Percentiles rank a stretch among this genome's conserved stretches.
phyloP scores from a whole-genome alignment of 192 early-diverging fungal genomes.

The Chytriomyces sp. region DNA sequence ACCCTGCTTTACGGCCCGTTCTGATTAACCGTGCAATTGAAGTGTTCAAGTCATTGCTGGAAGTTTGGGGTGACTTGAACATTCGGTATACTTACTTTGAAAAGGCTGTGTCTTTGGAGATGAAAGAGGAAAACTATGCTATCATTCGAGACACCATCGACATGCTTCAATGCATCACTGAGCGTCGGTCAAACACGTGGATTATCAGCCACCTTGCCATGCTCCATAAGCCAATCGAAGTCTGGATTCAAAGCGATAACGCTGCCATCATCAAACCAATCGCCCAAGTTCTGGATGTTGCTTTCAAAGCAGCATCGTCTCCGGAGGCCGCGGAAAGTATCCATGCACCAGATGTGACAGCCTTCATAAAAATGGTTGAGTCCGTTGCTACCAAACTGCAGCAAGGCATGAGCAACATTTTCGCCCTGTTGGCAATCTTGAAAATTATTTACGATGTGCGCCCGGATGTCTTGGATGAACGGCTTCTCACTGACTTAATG shows the following conservation, averaged over 20 bases:
- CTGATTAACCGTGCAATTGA: slow-evolving; percentile 61
- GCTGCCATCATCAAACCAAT: slow-evolving; percentile 72
- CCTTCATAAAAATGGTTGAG: slow-evolving; percentile 48
- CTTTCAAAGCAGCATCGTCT: slow-evolving; percentile 59
- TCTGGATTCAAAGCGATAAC: slow-evolving; percentile 78
- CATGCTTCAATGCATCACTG: slow-evolving; percentile 66
- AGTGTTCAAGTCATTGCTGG: slow-evolving; percentile 69
- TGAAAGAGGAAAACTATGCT: slow-evolving; percentile 59
- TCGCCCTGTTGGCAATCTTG: slow-evolving; percentile 31
- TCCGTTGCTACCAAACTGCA: slow-evolving; percentile 37
- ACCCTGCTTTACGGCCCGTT: background rate
- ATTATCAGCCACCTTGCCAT: slow-evolving; percentile 66
- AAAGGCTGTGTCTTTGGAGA: slow-evolving; percentile 63
- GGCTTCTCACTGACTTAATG: slow-evolving; percentile 76
- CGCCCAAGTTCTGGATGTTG: slow-evolving; percentile 70
- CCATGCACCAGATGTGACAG: slow-evolving; percentile 23
- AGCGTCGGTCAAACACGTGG: slow-evolving; percentile 67
- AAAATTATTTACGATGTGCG: slow-evolving; percentile 31
- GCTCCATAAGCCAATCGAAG: slow-evolving; percentile 70
- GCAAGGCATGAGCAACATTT: slow-evolving; percentile 36
- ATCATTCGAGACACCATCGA: slow-evolving; percentile 73
- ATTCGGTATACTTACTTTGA: slow-evolving; percentile 72
- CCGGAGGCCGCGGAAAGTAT: slow-evolving; percentile 21
- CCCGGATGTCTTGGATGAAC: slow-evolving; percentile 35
- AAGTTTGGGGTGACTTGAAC: slow-evolving; percentile 75